Evolutionary conservation across 2,329 filamentous ascomycete genomes (phyloP).

Genomic region (Coleophoma crateriformis): DNA sequence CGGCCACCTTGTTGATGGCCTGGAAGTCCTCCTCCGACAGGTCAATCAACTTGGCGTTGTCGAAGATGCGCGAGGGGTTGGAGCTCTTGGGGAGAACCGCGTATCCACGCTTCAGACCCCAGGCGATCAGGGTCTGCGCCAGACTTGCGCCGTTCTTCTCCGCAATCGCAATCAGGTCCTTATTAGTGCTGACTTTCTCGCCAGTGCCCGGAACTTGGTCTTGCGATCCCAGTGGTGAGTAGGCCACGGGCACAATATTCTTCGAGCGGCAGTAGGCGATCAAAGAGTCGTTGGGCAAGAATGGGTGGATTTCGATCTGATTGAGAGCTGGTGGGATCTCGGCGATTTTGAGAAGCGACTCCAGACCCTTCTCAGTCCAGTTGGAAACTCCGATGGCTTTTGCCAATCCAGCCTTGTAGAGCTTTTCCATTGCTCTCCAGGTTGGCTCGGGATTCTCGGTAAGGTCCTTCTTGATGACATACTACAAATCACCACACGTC

Average conservation of each 20-base stretch:
- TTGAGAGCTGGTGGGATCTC: slow-evolving; percentile 44
- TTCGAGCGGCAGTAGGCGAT: slow-evolving; percentile 63
- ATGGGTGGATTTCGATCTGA: slow-evolving; percentile 68
- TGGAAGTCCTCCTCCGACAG: slow-evolving; percentile 58
- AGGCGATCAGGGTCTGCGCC: slow-evolving; percentile 63
- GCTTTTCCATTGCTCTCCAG: slow-evolving; percentile 71
- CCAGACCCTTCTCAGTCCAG: slow-evolving; percentile 47
- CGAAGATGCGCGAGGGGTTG: slow-evolving; percentile 60
- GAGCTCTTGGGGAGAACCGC: slow-evolving; percentile 72
- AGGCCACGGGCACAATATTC: slow-evolving; percentile 68
- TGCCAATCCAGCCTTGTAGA: slow-evolving; percentile 54
- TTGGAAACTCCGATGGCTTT: slow-evolving; percentile 56
- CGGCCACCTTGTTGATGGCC: slow-evolving; percentile 52
- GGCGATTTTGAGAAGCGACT: slow-evolving; percentile 43
- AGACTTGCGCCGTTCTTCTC: slow-evolving; percentile 57
- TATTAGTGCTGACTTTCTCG: slow-evolving; percentile 60
- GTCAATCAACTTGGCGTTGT: slow-evolving; percentile 62
- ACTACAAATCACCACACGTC: slow-evolving; percentile 26
- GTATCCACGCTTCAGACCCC: slow-evolving; percentile 63
- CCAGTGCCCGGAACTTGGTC: slow-evolving; percentile 60
- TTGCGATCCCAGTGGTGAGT: slow-evolving; percentile 61
- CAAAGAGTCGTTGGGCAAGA: slow-evolving; percentile 65
- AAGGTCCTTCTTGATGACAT: slow-evolving; percentile 57
- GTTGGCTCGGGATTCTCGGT: slow-evolving; percentile 61
- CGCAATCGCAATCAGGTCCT: slow-evolving; percentile 55